These are phyloP conservation scores for Gorgonomyces haynaldii DNA, from an alignment of 192 early-diverging fungal genomes.

Conservation along the genomic window DNA sequence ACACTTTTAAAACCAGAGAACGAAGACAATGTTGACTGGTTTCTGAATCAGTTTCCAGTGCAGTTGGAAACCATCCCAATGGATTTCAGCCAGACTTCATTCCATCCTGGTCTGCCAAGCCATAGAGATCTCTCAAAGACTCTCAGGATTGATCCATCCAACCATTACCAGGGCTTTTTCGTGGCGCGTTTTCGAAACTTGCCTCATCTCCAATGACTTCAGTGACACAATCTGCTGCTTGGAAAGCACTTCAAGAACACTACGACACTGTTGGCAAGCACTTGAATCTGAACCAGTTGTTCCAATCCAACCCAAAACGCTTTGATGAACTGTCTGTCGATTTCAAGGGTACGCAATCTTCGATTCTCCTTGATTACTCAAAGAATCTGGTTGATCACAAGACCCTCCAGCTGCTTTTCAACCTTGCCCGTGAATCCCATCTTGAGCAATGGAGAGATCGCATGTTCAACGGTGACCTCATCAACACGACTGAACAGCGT, in stretches of 20 bases:
- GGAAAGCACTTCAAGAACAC: constrained; percentile 82
- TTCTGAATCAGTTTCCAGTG: constrained; percentile 67
- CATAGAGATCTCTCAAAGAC: constrained; percentile 2
- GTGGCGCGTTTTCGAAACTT: constrained; percentile 7
- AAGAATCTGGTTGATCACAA: constrained; percentile 87
- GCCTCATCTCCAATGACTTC: constrained; percentile 3
- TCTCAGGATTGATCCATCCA: constrained; percentile 9
- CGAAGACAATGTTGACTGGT: constrained; percentile 80
- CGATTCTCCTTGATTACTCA: constrained; percentile 87
- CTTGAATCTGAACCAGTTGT: constrained; percentile 69
- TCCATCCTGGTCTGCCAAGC: neutral
- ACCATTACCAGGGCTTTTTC: constrained; percentile 17
- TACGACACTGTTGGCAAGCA: constrained; percentile 66
- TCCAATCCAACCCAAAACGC: constrained; percentile 60
- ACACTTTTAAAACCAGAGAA: constrained; percentile 82
- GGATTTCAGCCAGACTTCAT: neutral
- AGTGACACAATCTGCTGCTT: constrained; percentile 38
- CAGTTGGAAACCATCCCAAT: constrained; percentile 46
- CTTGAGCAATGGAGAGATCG: constrained; percentile 78
- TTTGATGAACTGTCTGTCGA: constrained; percentile 67
- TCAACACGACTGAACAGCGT: constrained; percentile 89
- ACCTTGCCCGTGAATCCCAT: constrained; percentile 70
- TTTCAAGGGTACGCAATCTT: constrained; percentile 44
- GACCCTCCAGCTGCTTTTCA: constrained; percentile 66
- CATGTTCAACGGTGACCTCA: constrained; percentile 92